Conservation (phyloP, 495 filamentous ascomycete genomes). For the Hyaloscypha finlandica region DNA sequence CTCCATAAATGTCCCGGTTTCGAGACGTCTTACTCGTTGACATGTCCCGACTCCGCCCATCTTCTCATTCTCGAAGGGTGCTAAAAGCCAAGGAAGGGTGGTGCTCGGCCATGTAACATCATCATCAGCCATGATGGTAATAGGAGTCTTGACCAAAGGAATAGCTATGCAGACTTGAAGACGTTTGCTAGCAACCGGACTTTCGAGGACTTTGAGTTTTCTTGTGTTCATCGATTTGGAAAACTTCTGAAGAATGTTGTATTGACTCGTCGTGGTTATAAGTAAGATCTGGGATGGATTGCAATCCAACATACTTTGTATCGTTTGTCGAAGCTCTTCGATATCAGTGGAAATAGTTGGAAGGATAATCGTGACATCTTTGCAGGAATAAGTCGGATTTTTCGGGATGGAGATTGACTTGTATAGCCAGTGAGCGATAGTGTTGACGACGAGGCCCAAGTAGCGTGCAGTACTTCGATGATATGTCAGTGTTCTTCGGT, state of each 20-base stretch:
- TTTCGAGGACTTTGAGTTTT: slow-evolving; percentile 55
- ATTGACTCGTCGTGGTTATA: slow-evolving; percentile 51
- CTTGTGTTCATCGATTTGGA: neutral
- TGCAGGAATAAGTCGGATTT: slow-evolving; percentile 55
- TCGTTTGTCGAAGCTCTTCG: slow-evolving; percentile 9
- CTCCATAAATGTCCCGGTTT: slow-evolving; percentile 52
- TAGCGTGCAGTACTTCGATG: slow-evolving; percentile 43
- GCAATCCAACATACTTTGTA: slow-evolving; percentile 53
- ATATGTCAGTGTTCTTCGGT: neutral
- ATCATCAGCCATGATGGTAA: slow-evolving; percentile 80
- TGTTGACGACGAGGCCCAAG: slow-evolving; percentile 63
- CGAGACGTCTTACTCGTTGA: slow-evolving; percentile 68
- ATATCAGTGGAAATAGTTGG: slow-evolving; percentile 54
- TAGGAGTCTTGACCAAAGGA: slow-evolving; percentile 67
- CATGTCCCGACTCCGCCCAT: slow-evolving; percentile 81
- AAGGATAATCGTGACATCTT: slow-evolving; percentile 72
- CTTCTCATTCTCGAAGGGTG: slow-evolving; percentile 72
- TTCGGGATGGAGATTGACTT: slow-evolving; percentile 53
- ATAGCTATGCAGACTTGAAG: slow-evolving; percentile 78
- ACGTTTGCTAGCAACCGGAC: slow-evolving; percentile 73
- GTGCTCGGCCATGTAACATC: slow-evolving; percentile 78
- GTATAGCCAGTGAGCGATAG: slow-evolving; percentile 63
- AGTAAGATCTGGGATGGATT: slow-evolving; percentile 49
- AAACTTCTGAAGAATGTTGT: slow-evolving; percentile 39
- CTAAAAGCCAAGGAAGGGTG: slow-evolving; percentile 77